Base-by-base conservation (phyloP, 2,329 filamentous ascomycete genomes). In the Microcyclospora pomicola region DNA sequence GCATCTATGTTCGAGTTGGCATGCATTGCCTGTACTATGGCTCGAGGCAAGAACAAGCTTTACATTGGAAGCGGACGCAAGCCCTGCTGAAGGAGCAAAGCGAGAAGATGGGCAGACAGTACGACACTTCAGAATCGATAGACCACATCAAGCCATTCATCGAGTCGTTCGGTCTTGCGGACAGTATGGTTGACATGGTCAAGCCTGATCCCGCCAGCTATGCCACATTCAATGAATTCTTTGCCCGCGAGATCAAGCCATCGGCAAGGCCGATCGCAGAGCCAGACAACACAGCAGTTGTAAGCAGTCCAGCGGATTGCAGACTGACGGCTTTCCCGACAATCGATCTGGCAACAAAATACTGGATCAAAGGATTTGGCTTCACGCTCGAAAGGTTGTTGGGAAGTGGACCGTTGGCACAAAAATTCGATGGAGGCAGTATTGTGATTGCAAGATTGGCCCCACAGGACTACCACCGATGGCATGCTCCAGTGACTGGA, bases 21-120 rank as follows among this genome's bases (percentile, higher is more conserved):
- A 64, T 64, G 61, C 61, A 65, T 40, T 46, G 63, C 24, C 53
- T 65, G 12, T 65, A 65, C 50, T 65, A 63, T 44, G 62, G 62
- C 35, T 52, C 49, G 15, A 48, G 52, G 36, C 60, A 65, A 42
- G 55, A 60, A 41, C 55, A 55, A 30, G 49, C 52, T 2, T 48
- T 65, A 29, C 58, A 62, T 27, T 61, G 52, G 52, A 47, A 59
- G 34, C 46, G 45, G 11, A 56, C 56, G 1, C 46, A 54, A 36
- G 45, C 44, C 5, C 44, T 64, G 15, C 50, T 65, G 27, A 49
- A 55, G 35, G 47, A 52, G 9, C 60, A 65, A 43, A 58, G 49
- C 37, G 49, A 49, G 34, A 63, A 63, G 43, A 62, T 65, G 60
- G 62, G 62, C 15, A 43, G 39, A 34, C 50, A 60, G 36, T 65